Percentiles rank a stretch among this genome's conserved stretches.
phyloP scores from a whole-genome alignment of 768 basidiomycete species.

The Pisolithus sp. region DNA sequence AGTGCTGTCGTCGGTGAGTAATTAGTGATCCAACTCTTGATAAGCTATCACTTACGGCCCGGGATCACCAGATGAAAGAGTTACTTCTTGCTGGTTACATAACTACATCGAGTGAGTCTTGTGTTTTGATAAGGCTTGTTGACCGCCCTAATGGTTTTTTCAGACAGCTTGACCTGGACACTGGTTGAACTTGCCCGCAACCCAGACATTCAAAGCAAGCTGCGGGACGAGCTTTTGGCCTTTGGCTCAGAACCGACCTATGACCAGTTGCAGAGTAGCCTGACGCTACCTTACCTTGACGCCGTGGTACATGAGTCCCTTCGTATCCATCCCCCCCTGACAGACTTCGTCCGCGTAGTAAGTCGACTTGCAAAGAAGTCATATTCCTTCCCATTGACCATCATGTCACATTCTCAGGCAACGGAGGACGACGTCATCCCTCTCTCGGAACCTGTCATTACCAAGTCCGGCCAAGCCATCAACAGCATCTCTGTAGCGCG shows the following conservation, averaged over 20 bases:
- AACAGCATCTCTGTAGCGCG: slow-evolving; percentile 31
- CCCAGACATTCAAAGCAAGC: slow-evolving; percentile 19
- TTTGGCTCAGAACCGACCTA: slow-evolving; percentile 30
- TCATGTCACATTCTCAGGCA: slow-evolving; percentile 23
- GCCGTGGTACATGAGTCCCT: slow-evolving; percentile 17
- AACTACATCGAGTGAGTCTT: slow-evolving; percentile 13
- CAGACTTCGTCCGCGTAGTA: slow-evolving; percentile 27
- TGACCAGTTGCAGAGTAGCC: slow-evolving; percentile 30
- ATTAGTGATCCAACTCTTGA: too few relatives aligned
- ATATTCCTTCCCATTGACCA: not conserved
- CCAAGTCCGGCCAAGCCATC: slow-evolving; percentile 23
- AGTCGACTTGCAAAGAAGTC: not conserved
- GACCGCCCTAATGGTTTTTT: not conserved
- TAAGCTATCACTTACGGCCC: not conserved
- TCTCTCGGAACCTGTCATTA: slow-evolving; percentile 26
- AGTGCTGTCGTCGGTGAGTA: slow-evolving; percentile 9
- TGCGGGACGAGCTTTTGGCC: slow-evolving; percentile 4
- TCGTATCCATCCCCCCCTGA: slow-evolving; percentile 31
- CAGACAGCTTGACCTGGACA: slow-evolving; percentile 24
- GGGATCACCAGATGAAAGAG: slow-evolving; percentile 6
- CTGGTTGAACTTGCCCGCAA: slow-evolving; percentile 24
- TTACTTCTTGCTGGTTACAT: slow-evolving; percentile 13
- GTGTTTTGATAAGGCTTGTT: not conserved
- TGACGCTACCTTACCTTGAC: slow-evolving; percentile 34
- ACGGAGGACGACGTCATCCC: slow-evolving; percentile 34